Evolutionary conservation across 2,329 filamentous ascomycete species (phyloP).

Genomic region (Apiospora hydei): DNA sequence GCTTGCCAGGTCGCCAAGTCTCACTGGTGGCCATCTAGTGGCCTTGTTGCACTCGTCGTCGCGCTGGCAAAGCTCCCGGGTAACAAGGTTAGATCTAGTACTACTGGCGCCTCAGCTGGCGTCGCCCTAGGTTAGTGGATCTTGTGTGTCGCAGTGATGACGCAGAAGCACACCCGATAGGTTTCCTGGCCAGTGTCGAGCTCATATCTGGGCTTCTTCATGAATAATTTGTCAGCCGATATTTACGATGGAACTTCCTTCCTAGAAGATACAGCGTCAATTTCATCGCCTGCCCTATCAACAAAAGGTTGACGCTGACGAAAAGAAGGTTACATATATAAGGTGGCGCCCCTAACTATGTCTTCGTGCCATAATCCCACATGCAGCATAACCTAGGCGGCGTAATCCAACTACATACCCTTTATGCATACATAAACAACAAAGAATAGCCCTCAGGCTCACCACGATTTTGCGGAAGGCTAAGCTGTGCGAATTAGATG

Average conservation of each 20-base stretch:
- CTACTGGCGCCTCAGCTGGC: background rate
- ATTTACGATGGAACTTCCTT: background rate
- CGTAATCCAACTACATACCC: background rate
- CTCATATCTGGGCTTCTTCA: constrained; percentile 5
- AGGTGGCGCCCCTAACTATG: too few relatives aligned
- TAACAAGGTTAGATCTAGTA: background rate
- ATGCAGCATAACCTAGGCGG: background rate
- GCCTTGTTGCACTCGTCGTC: background rate
- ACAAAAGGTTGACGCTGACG: too few relatives aligned
- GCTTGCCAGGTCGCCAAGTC: constrained; percentile 1
- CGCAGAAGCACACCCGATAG: background rate
- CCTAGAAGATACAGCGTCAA: too few relatives aligned
- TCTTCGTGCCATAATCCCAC: background rate
- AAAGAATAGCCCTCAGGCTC: background rate
- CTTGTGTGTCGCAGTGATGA: background rate
- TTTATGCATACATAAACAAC: background rate
- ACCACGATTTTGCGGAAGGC: background rate
- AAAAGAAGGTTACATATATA: too few relatives aligned
- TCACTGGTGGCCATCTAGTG: constrained; percentile 4
- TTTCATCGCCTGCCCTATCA: too few relatives aligned
- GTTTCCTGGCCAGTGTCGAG: background rate
- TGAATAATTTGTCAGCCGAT: background rate
- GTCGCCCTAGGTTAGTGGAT: background rate
- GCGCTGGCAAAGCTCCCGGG: constrained; percentile 9
- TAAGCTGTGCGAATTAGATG: background rate